Conservation (phyloP, 495 filamentous ascomycete species). For the Rusavskia elegans region DNA sequence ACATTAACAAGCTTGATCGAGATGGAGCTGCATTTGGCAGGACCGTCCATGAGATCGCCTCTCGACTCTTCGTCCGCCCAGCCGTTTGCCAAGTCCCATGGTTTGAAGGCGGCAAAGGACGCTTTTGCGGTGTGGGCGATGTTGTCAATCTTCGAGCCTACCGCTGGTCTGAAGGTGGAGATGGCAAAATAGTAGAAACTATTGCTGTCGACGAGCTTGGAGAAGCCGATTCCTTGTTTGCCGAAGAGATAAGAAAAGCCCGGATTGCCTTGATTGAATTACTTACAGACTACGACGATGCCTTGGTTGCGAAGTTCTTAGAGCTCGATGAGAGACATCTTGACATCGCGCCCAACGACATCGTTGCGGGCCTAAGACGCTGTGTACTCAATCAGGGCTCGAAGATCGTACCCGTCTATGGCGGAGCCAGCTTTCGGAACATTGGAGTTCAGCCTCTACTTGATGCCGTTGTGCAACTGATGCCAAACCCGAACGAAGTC, state of each 20-base stretch:
- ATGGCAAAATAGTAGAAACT: slow-evolving; percentile 46
- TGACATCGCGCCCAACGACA: slow-evolving; percentile 42
- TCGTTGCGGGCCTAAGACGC: slow-evolving; percentile 58
- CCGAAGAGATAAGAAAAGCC: slow-evolving; percentile 59
- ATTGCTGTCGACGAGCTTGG: slow-evolving; percentile 34
- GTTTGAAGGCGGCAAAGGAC: slow-evolving; percentile 60
- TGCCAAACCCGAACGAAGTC: slow-evolving; percentile 69
- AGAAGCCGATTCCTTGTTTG: slow-evolving; percentile 34
- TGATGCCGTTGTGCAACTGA: slow-evolving; percentile 70
- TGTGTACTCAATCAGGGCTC: slow-evolving; percentile 45
- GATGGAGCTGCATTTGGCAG: slow-evolving; percentile 81
- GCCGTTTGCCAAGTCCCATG: slow-evolving; percentile 90
- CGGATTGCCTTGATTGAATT: slow-evolving; percentile 63
- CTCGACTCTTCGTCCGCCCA: slow-evolving; percentile 67
- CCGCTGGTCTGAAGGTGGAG: slow-evolving; percentile 40
- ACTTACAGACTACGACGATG: slow-evolving; percentile 75
- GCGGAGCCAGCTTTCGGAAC: slow-evolving; percentile 83
- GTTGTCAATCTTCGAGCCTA: slow-evolving; percentile 44
- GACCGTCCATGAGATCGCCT: slow-evolving; percentile 72
- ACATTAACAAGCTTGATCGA: slow-evolving; percentile 91
- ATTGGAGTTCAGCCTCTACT: slow-evolving; percentile 88
- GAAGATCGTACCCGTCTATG: slow-evolving; percentile 71
- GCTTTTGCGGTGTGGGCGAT: slow-evolving; percentile 71
- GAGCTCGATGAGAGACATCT: slow-evolving; percentile 57
- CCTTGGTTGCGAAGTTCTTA: slow-evolving; percentile 68